Evolutionary conservation across 345 rosid genomes (phyloP).

Genomic region (Murraya paniculata): DNA sequence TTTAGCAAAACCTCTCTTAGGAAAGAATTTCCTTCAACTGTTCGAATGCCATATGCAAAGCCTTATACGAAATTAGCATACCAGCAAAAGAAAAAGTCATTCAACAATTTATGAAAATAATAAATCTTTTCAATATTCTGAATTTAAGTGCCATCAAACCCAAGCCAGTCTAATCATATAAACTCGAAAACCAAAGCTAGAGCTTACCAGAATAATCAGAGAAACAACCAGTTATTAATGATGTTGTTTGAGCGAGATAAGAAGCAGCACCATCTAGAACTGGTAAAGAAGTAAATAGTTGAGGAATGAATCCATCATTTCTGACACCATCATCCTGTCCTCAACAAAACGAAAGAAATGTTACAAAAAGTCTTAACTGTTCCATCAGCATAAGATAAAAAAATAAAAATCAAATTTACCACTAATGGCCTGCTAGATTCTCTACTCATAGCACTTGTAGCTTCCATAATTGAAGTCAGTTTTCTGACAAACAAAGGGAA

Average conservation of each 20-base stretch:
- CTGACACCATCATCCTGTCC: constrained; percentile 7
- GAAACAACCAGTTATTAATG: constrained; percentile 51
- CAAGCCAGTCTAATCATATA: neutral
- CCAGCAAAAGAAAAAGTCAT: neutral
- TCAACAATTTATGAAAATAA: neutral
- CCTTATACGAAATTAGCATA: neutral
- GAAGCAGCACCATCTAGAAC: constrained; percentile 49
- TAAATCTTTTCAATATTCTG: neutral
- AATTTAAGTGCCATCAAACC: neutral
- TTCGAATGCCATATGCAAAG: neutral
- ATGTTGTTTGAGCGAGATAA: constrained; percentile 50
- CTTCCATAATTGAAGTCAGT: constrained; percentile 19
- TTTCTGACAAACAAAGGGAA: constrained; percentile 9
- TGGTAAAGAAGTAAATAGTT: constrained; percentile 45
- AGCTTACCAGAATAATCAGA: constrained; percentile 47
- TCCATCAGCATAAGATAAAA: neutral
- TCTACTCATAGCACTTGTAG: constrained; percentile 20
- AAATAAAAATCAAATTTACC: constrained; percentile 13
- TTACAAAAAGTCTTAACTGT: neutral
- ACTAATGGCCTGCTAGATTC: constrained; percentile 21
- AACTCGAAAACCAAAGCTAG: neutral
- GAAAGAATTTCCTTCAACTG: neutral
- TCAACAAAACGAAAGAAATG: neutral
- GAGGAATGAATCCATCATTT: constrained; percentile 38
- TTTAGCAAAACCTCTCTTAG: neutral